Percentiles rank a stretch among this genome's conserved stretches.
phyloP scores from a whole-genome alignment of 495 filamentous ascomycete genomes.

The Penicillium herquei region DNA sequence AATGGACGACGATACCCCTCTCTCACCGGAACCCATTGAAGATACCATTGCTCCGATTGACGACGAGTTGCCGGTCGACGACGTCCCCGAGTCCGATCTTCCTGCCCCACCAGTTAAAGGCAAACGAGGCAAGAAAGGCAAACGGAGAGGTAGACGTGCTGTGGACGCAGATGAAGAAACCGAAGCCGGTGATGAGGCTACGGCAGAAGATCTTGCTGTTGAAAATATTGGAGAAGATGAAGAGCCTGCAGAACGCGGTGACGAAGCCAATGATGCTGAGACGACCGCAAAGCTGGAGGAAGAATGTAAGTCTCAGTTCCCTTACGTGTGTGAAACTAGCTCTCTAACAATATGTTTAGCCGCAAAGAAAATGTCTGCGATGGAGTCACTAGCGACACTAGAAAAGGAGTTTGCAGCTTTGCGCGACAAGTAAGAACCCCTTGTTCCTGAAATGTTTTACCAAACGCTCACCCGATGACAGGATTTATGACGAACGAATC shows the following conservation, averaged over 20 bases:
- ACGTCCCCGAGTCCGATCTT: constrained; percentile 36
- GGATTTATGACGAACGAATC: constrained; percentile 83
- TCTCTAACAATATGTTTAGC: constrained; percentile 45
- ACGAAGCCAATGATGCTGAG: constrained; percentile 43
- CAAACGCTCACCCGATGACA: constrained; percentile 34
- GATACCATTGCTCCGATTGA: constrained; percentile 33
- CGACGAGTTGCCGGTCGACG: constrained; percentile 38
- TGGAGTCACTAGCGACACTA: constrained; percentile 72
- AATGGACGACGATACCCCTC: constrained; percentile 23
- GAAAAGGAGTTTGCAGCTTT: constrained; percentile 83
- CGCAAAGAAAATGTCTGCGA: constrained; percentile 73
- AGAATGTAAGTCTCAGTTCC: constrained; percentile 62
- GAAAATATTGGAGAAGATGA: constrained; percentile 47
- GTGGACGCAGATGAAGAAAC: constrained; percentile 39
- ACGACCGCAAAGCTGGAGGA: constrained; percentile 51
- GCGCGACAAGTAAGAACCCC: constrained; percentile 71
- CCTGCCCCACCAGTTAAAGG: constrained; percentile 28
- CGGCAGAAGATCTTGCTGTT: constrained; percentile 30
- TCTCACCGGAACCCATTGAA: constrained; percentile 29
- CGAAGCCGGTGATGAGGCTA: constrained; percentile 26
- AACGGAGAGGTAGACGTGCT: constrained; percentile 43
- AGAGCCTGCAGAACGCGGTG: constrained; percentile 38
- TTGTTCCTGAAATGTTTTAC: neutral
- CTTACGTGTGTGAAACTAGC: constrained; percentile 37
- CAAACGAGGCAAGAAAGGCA: constrained; percentile 45